A percentile compares a stretch with the other conserved stretches of the same genome.
Conservation (phyloP, 192 early-diverging fungal genomes). For the Coemansia sp. region DNA sequence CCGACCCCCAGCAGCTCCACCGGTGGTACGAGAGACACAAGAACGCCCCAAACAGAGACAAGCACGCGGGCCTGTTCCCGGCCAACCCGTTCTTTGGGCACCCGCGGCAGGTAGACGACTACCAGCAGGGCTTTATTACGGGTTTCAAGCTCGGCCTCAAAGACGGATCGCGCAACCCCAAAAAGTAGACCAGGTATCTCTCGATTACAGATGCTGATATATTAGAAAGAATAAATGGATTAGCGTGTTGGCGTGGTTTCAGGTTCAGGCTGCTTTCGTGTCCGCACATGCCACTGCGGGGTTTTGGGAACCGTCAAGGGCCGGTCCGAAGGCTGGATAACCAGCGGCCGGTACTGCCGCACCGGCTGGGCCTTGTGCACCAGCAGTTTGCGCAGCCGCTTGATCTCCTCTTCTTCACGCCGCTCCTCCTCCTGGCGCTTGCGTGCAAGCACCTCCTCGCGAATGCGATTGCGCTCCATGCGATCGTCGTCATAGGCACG, state of each 20-base stretch:
- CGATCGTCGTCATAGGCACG: slow-evolving; percentile 61
- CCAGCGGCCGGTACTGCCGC: slow-evolving; percentile 51
- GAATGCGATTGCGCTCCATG: slow-evolving; percentile 49
- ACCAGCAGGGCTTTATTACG: slow-evolving; percentile 33
- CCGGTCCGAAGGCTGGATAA: slow-evolving; percentile 56
- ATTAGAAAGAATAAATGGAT: background rate
- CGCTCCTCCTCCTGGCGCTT: slow-evolving; percentile 54
- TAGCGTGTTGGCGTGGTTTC: slow-evolving; percentile 14
- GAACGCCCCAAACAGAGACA: background rate
- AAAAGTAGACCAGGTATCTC: background rate
- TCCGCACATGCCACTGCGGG: slow-evolving; percentile 43
- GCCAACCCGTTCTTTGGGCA: slow-evolving; percentile 27
- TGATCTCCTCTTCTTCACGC: slow-evolving; percentile 58
- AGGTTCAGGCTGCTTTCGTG: slow-evolving; percentile 15
- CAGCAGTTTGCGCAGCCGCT: slow-evolving; percentile 52
- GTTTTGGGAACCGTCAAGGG: slow-evolving; percentile 58
- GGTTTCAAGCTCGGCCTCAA: slow-evolving; percentile 45
- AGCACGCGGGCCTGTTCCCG: slow-evolving; percentile 24
- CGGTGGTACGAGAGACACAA: slow-evolving; percentile 30
- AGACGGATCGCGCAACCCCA: slow-evolving; percentile 24
- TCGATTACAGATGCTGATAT: no score
- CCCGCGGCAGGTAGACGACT: slow-evolving; percentile 28
- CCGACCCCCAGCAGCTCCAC: slow-evolving; percentile 35
- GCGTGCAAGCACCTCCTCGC: slow-evolving; percentile 56
- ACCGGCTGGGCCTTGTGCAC: slow-evolving; percentile 66